A percentile compares a stretch with the other conserved stretches of the same genome.
Evolutionary conservation across 768 basidiomycete species (phyloP).

Genomic region (Hortiboletus flavorubellus): DNA sequence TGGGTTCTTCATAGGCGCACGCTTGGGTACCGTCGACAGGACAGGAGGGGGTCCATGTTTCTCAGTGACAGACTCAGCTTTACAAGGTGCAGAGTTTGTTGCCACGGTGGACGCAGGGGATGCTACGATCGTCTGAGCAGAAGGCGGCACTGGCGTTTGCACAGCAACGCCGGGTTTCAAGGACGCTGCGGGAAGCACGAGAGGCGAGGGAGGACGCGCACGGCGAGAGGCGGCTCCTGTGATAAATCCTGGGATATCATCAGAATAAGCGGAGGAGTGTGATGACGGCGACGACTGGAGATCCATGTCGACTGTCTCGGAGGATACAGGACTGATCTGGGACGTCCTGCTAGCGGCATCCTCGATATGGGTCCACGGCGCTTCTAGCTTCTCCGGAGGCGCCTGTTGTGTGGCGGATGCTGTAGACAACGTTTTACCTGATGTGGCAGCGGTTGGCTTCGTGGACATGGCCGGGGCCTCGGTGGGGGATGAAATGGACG

Average conservation of each 20-base stretch:
- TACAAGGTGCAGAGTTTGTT: constrained; percentile 7
- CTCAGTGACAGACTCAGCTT: constrained; percentile 6
- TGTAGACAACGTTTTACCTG: constrained; percentile 10
- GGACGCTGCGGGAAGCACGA: constrained; percentile 20
- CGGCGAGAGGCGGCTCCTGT: constrained; percentile 30
- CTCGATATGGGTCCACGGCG: constrained; percentile 20
- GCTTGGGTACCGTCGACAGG: constrained; percentile 10
- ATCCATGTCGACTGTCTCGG: constrained; percentile 34
- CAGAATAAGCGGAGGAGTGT: constrained; percentile 18
- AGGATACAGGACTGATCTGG: constrained; percentile 31
- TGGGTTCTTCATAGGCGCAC: constrained; percentile 34
- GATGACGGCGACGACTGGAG: constrained; percentile 34
- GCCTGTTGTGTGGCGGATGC: constrained; percentile 17
- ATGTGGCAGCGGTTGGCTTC: constrained; percentile 1
- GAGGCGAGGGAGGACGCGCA: constrained; percentile 22
- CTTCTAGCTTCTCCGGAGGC: constrained; percentile 13
- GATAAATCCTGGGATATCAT: constrained; percentile 34
- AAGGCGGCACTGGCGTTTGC: constrained; percentile 13
- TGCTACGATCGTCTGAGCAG: constrained; percentile 15
- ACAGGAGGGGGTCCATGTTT: constrained; percentile 8
- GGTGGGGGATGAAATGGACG: constrained; percentile 1
- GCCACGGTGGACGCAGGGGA: constrained; percentile 19
- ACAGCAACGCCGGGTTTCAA: constrained; percentile 5
- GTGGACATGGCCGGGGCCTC: constrained; percentile 4
- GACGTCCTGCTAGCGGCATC: constrained; percentile 28